Conservation (phyloP, 768 basidiomycete species). For the Suillus sp. region DNA sequence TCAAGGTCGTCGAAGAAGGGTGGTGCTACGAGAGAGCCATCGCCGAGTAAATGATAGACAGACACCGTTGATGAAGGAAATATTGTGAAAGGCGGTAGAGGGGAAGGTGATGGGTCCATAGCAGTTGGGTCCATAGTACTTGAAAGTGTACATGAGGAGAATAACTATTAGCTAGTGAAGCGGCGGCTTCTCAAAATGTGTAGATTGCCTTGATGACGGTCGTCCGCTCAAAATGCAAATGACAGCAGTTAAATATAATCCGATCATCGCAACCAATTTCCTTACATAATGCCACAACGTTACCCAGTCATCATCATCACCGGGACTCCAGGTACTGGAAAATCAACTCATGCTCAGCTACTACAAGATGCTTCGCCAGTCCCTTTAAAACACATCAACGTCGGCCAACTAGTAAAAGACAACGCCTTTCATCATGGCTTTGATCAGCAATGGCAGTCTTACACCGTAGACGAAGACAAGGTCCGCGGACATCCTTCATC, state of each 20-base stretch:
- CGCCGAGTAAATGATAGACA: constrained; percentile 45
- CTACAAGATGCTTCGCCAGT: constrained; percentile 71
- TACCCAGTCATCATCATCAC: constrained; percentile 69
- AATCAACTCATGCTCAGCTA: constrained; percentile 90
- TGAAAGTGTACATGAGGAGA: neutral
- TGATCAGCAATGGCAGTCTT: constrained; percentile 95
- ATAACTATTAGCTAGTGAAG: too few species aligned
- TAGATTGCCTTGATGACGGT: constrained; percentile 9
- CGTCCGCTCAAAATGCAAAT: neutral
- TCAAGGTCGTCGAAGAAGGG: constrained; percentile 46
- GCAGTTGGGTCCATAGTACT: neutral
- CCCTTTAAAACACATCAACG: constrained; percentile 80
- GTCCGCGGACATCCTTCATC: constrained; percentile 42
- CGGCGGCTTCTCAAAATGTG: constrained; percentile 11
- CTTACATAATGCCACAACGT: constrained; percentile 1
- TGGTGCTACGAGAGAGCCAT: constrained; percentile 61
- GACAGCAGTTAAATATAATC: constrained; percentile 1
- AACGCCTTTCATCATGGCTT: constrained; percentile 78
- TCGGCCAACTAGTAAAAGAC: constrained; percentile 89
- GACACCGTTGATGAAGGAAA: too few species aligned
- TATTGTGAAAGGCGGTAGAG: too few species aligned
- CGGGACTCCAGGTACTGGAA: constrained; percentile 94
- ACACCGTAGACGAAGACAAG: constrained; percentile 95
- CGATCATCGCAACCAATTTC: neutral
- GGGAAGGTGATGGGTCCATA: too few species aligned